A percentile compares a stretch with the other conserved stretches of the same genome.
Evolutionary conservation across 768 basidiomycete genomes (phyloP).

Genomic region (Tricholoma sp.): DNA sequence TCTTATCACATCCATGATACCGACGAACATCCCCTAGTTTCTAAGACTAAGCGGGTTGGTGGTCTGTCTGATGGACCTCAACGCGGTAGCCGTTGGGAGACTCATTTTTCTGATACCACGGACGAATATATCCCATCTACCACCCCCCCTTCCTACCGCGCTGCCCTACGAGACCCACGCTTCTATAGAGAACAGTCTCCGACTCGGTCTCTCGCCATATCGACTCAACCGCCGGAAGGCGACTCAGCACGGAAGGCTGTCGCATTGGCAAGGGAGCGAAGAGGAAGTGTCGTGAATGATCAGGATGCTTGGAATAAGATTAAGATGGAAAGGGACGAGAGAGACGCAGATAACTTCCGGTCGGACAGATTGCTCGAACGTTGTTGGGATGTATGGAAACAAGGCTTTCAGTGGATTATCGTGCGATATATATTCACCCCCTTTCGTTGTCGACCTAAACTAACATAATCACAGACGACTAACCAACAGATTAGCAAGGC

Average conservation of each 20-base stretch:
- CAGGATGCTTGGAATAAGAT: slow-evolving; percentile 79
- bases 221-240: slow-evolving; percentile 1
- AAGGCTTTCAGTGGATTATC: slow-evolving; percentile 65
- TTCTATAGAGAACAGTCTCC: slow-evolving; percentile 18
- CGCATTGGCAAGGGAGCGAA: slow-evolving; percentile 33
- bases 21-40: slow-evolving; percentile 7
- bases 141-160: slow-evolving; percentile 46
- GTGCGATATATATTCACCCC: slow-evolving; percentile 39
- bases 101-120: slow-evolving; percentile 28
- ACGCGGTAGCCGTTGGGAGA: slow-evolving; percentile 3
- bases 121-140: slow-evolving; percentile 29
- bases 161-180: slow-evolving; percentile 28
- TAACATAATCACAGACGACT: slow-evolving; percentile 50
- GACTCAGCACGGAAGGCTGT: slow-evolving; percentile 23
- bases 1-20: slow-evolving; percentile 4
- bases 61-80: slow-evolving; percentile 1
- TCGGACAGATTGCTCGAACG: slow-evolving; percentile 58
- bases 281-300: slow-evolving; percentile 52
- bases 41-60: slow-evolving; percentile 7
- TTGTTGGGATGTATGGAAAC: slow-evolving; percentile 74
- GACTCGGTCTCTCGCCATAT: slow-evolving; percentile 14
- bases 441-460: background rate
- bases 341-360: slow-evolving; percentile 65
- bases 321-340: slow-evolving; percentile 62
- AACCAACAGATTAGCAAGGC: slow-evolving; percentile 64